Base-by-base conservation (phyloP, 495 filamentous ascomycete species). In the Jackrogersella multiformis region DNA sequence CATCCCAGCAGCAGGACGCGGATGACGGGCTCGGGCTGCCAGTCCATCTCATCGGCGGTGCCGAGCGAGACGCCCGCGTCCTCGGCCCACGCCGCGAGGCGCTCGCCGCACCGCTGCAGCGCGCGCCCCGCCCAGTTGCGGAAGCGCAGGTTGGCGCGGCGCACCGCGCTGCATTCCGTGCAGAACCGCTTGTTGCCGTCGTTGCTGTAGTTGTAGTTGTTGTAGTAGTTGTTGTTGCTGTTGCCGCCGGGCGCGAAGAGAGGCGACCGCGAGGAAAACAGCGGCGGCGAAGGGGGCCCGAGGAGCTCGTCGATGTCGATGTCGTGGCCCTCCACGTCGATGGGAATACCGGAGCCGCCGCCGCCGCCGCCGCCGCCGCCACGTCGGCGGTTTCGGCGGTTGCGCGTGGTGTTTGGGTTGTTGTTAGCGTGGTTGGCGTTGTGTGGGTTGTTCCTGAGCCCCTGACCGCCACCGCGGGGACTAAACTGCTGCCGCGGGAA, bases 31-130 rank as follows among this genome's bases (percentile, higher is more conserved):
- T 78, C 76, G 2, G 69, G 71, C 69, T 78, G 76, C 76, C 76
- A 78, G 66, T 78, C 76, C 76, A 78, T 78, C 67, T 71, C 69
- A 34, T 78, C 76, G 6, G 26, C 61, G 12, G 65, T 44, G 1
- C 44, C 68, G 51, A 59, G 58, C 35, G 64, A 71, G 6, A 78
- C 67, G 21, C 74, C 74, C 7, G 72, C 71, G 12, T 77, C 76
- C 34, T 74, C 70, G 35, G 73, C 68, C 76, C 76, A 78, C 46
- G 64, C 58, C 32, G 54, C 56, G 23, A 77, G 42, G 34, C 44
- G 60, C 30, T 61, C 28, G 24, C 59, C 35, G 56, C 62, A 61
- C 12, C 4, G 36, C 20, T 1, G 18, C 4, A 74, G 41, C 4
- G 61, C 61, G 9, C 39, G 35, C 10, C 20, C 30, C 2, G 66